Evolutionary conservation across 2,329 filamentous ascomycete species (phyloP).

Genomic region (Ilyonectria destructans): DNA sequence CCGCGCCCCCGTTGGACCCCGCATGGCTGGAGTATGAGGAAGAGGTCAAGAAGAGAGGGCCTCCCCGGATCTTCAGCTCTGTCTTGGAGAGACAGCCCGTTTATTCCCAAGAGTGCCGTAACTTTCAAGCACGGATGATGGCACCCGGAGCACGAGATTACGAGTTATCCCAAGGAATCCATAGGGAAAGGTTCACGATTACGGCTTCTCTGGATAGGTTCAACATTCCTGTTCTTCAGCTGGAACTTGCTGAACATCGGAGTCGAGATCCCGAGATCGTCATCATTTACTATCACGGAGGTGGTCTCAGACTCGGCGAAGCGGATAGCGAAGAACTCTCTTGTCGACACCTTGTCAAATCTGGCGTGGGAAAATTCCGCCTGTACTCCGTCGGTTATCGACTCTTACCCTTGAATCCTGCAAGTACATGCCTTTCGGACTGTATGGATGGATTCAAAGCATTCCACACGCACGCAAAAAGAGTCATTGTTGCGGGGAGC

Average conservation of each 20-base stretch:
- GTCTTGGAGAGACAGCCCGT: constrained; percentile 55
- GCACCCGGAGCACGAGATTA: constrained; percentile 55
- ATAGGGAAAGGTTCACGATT: constrained; percentile 48
- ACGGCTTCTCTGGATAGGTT: constrained; percentile 54
- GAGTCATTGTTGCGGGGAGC: constrained; percentile 58
- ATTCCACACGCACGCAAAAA: constrained; percentile 39
- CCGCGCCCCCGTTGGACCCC: constrained; percentile 58
- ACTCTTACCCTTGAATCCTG: constrained; percentile 59
- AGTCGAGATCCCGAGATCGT: constrained; percentile 42
- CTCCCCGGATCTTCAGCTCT: constrained; percentile 41
- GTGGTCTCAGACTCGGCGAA: constrained; percentile 64
- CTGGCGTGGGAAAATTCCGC: constrained; percentile 44
- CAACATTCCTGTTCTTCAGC: constrained; percentile 57
- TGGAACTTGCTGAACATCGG: constrained; percentile 44
- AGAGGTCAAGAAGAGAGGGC: constrained; percentile 39
- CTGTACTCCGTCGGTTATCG: constrained; percentile 66
- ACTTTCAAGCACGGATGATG: constrained; percentile 56
- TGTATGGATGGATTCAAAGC: constrained; percentile 56
- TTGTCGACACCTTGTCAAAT: constrained; percentile 60
- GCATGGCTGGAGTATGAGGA: constrained; percentile 60
- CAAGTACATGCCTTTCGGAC: constrained; percentile 60
- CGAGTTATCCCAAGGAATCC: constrained; percentile 55
- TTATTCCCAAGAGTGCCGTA: constrained; percentile 61
- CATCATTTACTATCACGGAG: constrained; percentile 66
- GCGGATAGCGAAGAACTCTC: constrained; percentile 66